A percentile compares a stretch with the other conserved stretches of the same genome.
Conservation (phyloP, 768 basidiomycete species). For the Hydnomerulius pinastri region DNA sequence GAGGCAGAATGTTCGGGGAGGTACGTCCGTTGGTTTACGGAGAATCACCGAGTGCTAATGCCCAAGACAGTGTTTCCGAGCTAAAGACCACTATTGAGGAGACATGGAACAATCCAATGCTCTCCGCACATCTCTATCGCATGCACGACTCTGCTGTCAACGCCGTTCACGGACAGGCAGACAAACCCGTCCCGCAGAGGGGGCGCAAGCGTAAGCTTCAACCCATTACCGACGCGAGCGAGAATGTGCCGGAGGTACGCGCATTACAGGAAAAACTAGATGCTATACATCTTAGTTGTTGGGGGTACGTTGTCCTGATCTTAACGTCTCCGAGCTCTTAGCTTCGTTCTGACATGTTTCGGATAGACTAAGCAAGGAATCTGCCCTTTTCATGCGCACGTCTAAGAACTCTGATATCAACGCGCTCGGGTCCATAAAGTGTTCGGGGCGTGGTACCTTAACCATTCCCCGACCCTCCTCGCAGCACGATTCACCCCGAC, state of each 20-base stretch:
- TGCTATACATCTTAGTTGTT: slow-evolving; percentile 52
- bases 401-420: slow-evolving; percentile 71
- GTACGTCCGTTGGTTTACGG: slow-evolving; percentile 23
- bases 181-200: slow-evolving; percentile 24
- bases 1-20: slow-evolving; percentile 43
- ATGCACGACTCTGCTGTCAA: slow-evolving; percentile 52
- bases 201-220: slow-evolving; percentile 40
- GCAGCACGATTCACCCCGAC: neutral
- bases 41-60: neutral
- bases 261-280: slow-evolving; percentile 55
- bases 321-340: neutral
- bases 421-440: slow-evolving; percentile 38
- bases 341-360: slow-evolving; percentile 1
- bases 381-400: slow-evolving; percentile 63
- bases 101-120: slow-evolving; percentile 54
- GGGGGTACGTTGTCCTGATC: slow-evolving; percentile 52
- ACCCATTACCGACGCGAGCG: slow-evolving; percentile 13
- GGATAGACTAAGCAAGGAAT: slow-evolving; percentile 49
- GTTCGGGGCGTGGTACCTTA: slow-evolving; percentile 36
- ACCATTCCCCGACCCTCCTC: neutral
- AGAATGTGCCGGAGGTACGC: slow-evolving; percentile 48
- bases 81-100: slow-evolving; percentile 45
- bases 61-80: slow-evolving; percentile 51
- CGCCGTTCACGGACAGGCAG: slow-evolving; percentile 36
- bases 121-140: slow-evolving; percentile 57